Conservation (phyloP, 495 filamentous ascomycete species). For the Penicillium silybi region DNA sequence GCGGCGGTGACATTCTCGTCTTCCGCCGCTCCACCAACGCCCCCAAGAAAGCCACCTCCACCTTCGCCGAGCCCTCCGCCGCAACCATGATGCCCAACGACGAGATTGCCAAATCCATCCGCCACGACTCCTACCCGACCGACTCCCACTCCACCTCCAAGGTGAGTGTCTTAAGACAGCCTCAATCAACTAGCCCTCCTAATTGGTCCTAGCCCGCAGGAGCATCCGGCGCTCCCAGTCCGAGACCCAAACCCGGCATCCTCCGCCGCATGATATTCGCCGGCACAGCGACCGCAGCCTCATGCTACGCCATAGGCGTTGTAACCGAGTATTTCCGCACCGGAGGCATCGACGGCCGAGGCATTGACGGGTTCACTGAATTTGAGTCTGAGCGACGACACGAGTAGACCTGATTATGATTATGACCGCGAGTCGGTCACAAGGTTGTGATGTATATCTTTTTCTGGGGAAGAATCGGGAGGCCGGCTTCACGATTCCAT, state of each 20-base stretch:
- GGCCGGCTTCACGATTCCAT: not conserved
- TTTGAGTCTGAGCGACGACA: slow-evolving; percentile 42
- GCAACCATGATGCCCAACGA: slow-evolving; percentile 2
- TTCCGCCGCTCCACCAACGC: slow-evolving; percentile 56
- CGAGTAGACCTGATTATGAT: not conserved
- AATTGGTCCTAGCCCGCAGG: slow-evolving; percentile 21
- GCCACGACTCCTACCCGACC: slow-evolving; percentile 9
- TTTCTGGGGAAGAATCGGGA: not conserved
- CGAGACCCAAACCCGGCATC: slow-evolving; percentile 8
- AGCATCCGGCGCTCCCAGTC: not conserved
- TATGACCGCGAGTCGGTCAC: not conserved
- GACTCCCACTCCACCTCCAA: slow-evolving; percentile 19
- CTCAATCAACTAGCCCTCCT: not conserved
- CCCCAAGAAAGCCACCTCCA: not conserved
- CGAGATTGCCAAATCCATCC: slow-evolving; percentile 7
- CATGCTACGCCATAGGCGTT: slow-evolving; percentile 67
- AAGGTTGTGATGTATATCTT: not conserved
- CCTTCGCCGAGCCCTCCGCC: slow-evolving; percentile 4
- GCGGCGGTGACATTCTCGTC: slow-evolving; percentile 65
- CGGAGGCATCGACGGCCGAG: slow-evolving; percentile 52
- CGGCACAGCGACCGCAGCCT: slow-evolving; percentile 55
- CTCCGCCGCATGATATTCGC: slow-evolving; percentile 52
- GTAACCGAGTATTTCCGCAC: slow-evolving; percentile 62
- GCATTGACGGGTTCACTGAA: slow-evolving; percentile 48
- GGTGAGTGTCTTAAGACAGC: slow-evolving; percentile 29